Evolutionary conservation across 2,329 filamentous ascomycete genomes (phyloP).

Genomic region (Phyllosticta capitalensis): DNA sequence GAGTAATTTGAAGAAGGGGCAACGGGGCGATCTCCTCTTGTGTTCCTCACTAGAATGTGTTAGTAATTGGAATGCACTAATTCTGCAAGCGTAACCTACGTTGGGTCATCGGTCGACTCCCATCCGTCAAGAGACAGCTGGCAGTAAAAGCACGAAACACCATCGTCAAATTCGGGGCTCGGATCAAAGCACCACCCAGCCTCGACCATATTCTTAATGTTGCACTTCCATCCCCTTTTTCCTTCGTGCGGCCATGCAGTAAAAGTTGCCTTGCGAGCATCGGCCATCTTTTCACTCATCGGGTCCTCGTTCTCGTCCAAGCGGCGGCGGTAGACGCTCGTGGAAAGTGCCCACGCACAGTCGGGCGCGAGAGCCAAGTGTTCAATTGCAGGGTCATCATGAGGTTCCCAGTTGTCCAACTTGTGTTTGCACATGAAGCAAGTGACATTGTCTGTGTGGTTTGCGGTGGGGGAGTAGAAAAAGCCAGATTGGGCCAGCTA

Average conservation of each 20-base stretch:
- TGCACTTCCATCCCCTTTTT: constrained; percentile 83
- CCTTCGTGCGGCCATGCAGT: constrained; percentile 82
- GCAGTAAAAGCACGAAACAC: constrained; percentile 87
- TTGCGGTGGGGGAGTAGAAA: constrained; percentile 68
- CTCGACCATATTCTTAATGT: constrained; percentile 81
- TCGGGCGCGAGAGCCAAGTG: constrained; percentile 73
- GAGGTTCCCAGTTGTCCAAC: constrained; percentile 84
- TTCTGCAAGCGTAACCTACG: constrained; percentile 41
- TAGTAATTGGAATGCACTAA: neutral
- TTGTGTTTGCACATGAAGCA: constrained; percentile 82
- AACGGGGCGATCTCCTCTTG: constrained; percentile 65
- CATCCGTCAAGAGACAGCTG: constrained; percentile 83
- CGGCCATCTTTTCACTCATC: constrained; percentile 57
- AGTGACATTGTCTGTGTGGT: constrained; percentile 74
- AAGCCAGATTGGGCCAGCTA: constrained; percentile 88
- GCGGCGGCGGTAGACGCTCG: constrained; percentile 46
- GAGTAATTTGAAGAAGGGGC: constrained; percentile 69
- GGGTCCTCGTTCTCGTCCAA: constrained; percentile 65
- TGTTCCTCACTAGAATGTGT: constrained; percentile 63
- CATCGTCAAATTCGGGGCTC: constrained; percentile 71
- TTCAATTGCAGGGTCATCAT: constrained; percentile 73
- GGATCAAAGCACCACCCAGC: constrained; percentile 94
- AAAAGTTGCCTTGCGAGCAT: constrained; percentile 77
- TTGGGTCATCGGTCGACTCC: constrained; percentile 85
- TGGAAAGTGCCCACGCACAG: constrained; percentile 76